Conservation (phyloP, 208 protist species). For the Acanthamoeba healyi region DNA sequence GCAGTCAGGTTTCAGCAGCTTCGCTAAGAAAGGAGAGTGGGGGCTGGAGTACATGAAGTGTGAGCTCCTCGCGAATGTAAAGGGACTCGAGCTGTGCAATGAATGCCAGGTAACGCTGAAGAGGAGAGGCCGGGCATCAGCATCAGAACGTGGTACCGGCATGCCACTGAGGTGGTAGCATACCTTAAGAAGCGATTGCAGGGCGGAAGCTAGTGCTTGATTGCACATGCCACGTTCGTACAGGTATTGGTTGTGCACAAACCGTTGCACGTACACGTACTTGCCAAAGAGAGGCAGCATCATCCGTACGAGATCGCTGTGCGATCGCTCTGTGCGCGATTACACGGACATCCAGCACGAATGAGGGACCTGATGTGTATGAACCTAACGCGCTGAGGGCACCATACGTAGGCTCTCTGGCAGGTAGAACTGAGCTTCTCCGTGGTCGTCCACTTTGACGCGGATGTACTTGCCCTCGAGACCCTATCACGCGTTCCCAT, state of each 20-base stretch:
- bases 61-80: slow-evolving; percentile 27
- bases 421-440: slow-evolving; percentile 13
- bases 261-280: slow-evolving; percentile 31
- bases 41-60: slow-evolving; percentile 8
- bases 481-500: background rate
- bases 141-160: too few relatives aligned
- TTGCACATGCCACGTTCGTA: slow-evolving; percentile 58
- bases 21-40: background rate
- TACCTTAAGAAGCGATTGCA: slow-evolving; percentile 18
- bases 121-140: too few relatives aligned
- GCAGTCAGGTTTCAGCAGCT: too few relatives aligned
- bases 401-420: slow-evolving; percentile 6
- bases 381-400: too few relatives aligned
- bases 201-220: slow-evolving; percentile 19
- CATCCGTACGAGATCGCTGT: background rate
- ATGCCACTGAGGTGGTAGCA: too few relatives aligned
- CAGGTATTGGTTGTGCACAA: slow-evolving; percentile 23
- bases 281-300: slow-evolving; percentile 10
- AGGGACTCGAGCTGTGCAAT: slow-evolving; percentile 38
- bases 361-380: background rate
- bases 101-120: slow-evolving; percentile 30
- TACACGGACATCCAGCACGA: background rate
- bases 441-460: slow-evolving; percentile 2
- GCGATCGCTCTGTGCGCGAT: slow-evolving; percentile 11
- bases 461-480: slow-evolving; percentile 51